These are phyloP conservation scores for Zasmidium angulare DNA, from an alignment of 2,329 filamentous ascomycete species.

Conservation along the genomic window DNA sequence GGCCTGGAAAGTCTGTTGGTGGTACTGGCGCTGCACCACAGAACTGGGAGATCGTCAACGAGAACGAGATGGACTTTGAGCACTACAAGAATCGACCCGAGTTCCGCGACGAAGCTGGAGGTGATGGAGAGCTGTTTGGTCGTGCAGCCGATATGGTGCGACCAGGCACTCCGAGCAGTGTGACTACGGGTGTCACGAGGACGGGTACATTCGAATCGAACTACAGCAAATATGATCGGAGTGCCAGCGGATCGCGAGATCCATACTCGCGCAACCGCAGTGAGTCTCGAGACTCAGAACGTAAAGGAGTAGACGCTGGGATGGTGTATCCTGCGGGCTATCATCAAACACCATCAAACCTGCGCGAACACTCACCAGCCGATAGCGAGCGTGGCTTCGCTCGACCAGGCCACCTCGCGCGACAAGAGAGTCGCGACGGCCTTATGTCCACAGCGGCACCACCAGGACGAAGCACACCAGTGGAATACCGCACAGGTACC, in stretches of 20 bases:
- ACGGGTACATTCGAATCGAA: conserved; percentile 32
- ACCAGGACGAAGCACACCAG: conserved; percentile 19
- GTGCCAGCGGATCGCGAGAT: conserved; percentile 8
- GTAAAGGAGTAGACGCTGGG: conserved; percentile 31
- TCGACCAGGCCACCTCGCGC: conserved; percentile 9
- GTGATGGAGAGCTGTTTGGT: conserved; percentile 60
- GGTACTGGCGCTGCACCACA: conserved; percentile 14
- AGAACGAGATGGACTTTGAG: conserved; percentile 82
- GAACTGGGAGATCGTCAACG: conserved; percentile 83
- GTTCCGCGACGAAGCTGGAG: conserved; percentile 84
- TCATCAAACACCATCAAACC: conserved; percentile 44
- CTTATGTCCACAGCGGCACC: conserved; percentile 19
- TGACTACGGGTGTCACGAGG: conserved; percentile 35
- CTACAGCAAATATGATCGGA: conserved; percentile 16
- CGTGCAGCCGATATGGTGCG: conserved; percentile 59
- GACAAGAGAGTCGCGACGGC: conserved; percentile 24
- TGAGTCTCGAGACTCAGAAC: conserved; percentile 32
- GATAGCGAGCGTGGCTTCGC: conserved; percentile 24
- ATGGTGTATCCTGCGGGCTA: conserved; percentile 49
- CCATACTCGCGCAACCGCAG: conserved; percentile 17
- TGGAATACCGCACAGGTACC: background rate
- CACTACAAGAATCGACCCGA: conserved; percentile 89
- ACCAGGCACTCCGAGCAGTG: conserved; percentile 61
- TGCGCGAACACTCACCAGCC: conserved; percentile 45
- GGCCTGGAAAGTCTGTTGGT: conserved; percentile 57